These are phyloP conservation scores for Mucor racemosus DNA, from an alignment of 371 early-diverging fungal species.

Conservation along the genomic window DNA sequence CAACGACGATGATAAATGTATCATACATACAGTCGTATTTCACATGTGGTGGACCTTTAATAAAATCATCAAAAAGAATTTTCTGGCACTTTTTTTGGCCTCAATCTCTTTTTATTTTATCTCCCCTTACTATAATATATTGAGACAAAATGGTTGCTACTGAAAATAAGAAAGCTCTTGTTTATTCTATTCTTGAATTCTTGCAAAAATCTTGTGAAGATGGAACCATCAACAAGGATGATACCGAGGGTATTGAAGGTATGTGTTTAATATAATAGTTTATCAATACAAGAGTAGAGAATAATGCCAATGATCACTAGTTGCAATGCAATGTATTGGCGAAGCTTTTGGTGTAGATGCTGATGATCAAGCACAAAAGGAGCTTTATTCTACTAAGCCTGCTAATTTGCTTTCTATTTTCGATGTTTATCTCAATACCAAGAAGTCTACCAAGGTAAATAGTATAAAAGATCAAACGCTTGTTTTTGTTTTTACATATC, in stretches of 20 bases:
- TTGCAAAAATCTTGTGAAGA: slow-evolving; percentile 80
- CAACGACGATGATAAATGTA: neutral
- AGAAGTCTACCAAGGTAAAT: slow-evolving; percentile 59
- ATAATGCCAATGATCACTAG: slow-evolving; percentile 11
- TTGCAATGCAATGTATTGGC: slow-evolving; percentile 93
- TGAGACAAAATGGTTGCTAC: slow-evolving; percentile 22
- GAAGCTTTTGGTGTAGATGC: slow-evolving; percentile 91
- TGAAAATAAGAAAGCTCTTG: slow-evolving; percentile 81
- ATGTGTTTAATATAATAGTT: neutral
- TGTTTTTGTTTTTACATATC: neutral
- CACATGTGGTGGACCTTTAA: slow-evolving; percentile 3
- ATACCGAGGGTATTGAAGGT: slow-evolving; percentile 92
- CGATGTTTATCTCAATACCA: slow-evolving; percentile 88
- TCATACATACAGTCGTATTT: neutral
- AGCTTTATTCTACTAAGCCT: slow-evolving; percentile 83
- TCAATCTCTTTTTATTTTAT: neutral
- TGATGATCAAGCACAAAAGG: slow-evolving; percentile 68
- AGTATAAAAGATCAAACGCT: neutral
- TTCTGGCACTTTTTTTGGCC: slow-evolving; percentile 5
- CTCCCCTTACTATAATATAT: neutral
- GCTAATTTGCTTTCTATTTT: slow-evolving; percentile 82
- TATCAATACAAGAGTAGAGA: neutral
- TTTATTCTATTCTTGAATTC: slow-evolving; percentile 90
- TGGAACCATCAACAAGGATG: slow-evolving; percentile 80
- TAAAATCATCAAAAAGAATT: slow-evolving; percentile 5